Evolutionary conservation across 148 eudicot genomes (phyloP).

Genomic region (Salicornia ramosissima): DNA sequence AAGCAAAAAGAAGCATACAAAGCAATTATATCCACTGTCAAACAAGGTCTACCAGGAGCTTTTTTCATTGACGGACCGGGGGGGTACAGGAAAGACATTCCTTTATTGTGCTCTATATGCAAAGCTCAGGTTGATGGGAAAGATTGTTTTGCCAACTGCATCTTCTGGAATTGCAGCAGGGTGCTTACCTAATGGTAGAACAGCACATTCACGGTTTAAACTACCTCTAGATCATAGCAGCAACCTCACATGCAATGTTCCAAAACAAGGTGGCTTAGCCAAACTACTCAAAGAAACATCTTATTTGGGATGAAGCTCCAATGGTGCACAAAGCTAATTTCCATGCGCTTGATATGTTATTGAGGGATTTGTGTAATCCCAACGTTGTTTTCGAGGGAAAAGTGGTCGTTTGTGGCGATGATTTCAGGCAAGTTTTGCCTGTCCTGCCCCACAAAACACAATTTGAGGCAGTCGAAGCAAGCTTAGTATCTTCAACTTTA

Average conservation of each 20-base stretch:
- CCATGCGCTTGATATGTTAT: background rate
- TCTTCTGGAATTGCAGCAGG: background rate
- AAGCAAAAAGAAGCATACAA: background rate
- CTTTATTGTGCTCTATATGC: conserved; percentile 14
- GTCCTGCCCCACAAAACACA: background rate
- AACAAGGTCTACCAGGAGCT: background rate
- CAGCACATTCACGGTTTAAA: background rate
- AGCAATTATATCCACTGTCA: background rate
- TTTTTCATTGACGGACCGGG: conserved; percentile 7
- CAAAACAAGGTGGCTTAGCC: background rate
- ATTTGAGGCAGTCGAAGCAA: background rate
- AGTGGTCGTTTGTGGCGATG: background rate
- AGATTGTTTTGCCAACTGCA: background rate
- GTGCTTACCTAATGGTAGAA: background rate
- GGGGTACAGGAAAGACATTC: conserved; percentile 1
- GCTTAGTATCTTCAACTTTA: background rate
- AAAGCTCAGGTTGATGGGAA: background rate
- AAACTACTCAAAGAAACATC: background rate
- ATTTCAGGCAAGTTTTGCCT: conserved; percentile 2
- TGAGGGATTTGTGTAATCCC: background rate
- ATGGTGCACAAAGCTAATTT: background rate
- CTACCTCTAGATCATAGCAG: background rate
- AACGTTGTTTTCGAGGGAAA: background rate
- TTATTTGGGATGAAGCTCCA: background rate
- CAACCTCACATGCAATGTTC: background rate